Conservation (phyloP, 768 basidiomycete genomes). For the Tubosaeta sp. region DNA sequence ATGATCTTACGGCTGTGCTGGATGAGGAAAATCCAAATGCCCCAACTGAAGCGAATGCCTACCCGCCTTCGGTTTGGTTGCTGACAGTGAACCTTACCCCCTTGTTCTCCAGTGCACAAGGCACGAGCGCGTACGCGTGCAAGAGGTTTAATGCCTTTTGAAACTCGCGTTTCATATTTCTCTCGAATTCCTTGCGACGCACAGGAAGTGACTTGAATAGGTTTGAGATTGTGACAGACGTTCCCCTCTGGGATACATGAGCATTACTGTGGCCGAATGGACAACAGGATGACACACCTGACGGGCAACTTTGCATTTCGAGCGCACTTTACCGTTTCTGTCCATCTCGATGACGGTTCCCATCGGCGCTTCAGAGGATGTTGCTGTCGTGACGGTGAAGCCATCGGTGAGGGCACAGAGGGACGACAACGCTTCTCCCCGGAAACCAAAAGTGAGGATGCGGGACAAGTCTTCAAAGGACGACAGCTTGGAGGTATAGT, state of each 20-base stretch:
- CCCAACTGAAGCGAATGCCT: conserved; percentile 19
- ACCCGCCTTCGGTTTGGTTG: conserved; percentile 72
- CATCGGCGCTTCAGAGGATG: conserved; percentile 55
- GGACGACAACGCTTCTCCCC: conserved; percentile 94
- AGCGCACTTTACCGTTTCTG: conserved; percentile 53
- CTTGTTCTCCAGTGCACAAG: conserved; percentile 52
- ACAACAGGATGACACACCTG: conserved; percentile 46
- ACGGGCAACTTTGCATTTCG: conserved; percentile 63
- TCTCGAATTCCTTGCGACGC: conserved; percentile 84
- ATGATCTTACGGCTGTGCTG: conserved; percentile 51
- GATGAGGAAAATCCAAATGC: conserved; percentile 3
- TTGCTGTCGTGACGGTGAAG: conserved; percentile 5
- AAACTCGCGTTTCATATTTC: conserved; percentile 87
- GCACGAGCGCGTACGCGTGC: conserved; percentile 86
- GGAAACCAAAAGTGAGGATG: conserved; percentile 85
- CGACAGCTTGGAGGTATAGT: conserved; percentile 87
- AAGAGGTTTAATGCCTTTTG: conserved; percentile 78
- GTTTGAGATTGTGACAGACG: conserved; percentile 67
- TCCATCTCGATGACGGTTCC: conserved; percentile 78
- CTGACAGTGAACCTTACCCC: conserved; percentile 73
- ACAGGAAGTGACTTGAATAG: conserved; percentile 86
- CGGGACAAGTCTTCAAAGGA: conserved; percentile 66
- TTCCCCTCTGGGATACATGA: conserved; percentile 65
- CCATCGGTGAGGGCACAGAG: conserved; percentile 76
- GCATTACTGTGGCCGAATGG: background rate